Evolutionary conservation across 2,329 filamentous ascomycete species (phyloP), one percentile per base, ranked within the genome.

Genomic region (Alternaria incomplexa): DNA sequence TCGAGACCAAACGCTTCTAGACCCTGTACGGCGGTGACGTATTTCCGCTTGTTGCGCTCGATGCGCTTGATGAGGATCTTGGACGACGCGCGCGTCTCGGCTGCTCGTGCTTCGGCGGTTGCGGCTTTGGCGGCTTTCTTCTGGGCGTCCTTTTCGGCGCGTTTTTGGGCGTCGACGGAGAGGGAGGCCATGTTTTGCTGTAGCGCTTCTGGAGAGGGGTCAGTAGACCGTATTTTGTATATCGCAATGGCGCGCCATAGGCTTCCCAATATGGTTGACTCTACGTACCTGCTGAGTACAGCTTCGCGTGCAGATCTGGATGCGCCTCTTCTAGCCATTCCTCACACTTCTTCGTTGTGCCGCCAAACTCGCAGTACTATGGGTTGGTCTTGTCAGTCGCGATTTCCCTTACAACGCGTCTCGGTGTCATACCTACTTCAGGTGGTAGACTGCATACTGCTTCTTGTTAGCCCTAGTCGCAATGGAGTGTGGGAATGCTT

Each of bases 291-390:
- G 91, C 87, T 53, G 93, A 97, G 87, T 97, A 97, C 81, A 99
- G 87, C 73, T 85, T 85, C 65, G 87, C 81, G 81, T 97, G 96
- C 79, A 97, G 83, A 50, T 87, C 85, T 4, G 89, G 87, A 73
- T 97, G 87, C 69, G 89, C 86, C 68, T 90, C 88, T 75, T 93
- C 84, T 20, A 99, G 89, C 96, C 96, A 99, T 80, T 98, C 94
- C 81, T 95, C 91, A 84, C 96, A 99, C 84, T 97, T 99, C 83
- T 93, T 97, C 23, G 91, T 90, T 43, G 94, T 98, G 69, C 94
- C 95, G 77, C 96, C 96, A 82, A 97, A 98, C 83, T 99, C 96
- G 85, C 96, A 99, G 84, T 97, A 99, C 96, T 98, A 83, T 10
- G 13, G 36, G 7, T 13, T 9, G 26, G 22, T n/a, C 10, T 6